These are phyloP conservation scores for Bryum argenteum DNA, from an alignment of 225 moss, liverwort and hornwort species.

Conservation along the genomic window DNA sequence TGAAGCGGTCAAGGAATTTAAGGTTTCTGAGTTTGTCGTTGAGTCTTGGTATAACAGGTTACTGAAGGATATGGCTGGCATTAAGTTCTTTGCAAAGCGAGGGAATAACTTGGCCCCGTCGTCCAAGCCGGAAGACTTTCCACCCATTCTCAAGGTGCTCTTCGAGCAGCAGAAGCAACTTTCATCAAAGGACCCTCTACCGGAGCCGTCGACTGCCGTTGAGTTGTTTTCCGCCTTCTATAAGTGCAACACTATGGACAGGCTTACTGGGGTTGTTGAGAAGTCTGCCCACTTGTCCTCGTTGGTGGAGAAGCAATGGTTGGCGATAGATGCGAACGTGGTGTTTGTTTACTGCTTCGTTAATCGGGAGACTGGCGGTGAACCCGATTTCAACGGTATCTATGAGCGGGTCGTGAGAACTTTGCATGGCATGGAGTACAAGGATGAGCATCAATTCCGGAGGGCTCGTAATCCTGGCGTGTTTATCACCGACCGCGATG, in stretches of 20 bases:
- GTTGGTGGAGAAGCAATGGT: background rate
- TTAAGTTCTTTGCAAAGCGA: background rate
- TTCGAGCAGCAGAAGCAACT: background rate
- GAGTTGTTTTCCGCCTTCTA: background rate
- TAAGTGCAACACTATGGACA: background rate
- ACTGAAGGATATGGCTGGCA: background rate
- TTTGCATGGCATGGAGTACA: background rate
- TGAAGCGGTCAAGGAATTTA: background rate
- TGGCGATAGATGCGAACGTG: background rate
- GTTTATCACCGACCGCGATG: background rate
- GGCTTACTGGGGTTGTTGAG: background rate
- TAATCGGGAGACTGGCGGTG: background rate
- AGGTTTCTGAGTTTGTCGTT: background rate
- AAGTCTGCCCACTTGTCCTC: background rate
- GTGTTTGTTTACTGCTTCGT: background rate
- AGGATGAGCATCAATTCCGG: background rate
- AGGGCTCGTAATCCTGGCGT: background rate
- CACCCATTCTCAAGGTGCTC: background rate
- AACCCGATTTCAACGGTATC: background rate
- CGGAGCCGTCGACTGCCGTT: background rate
- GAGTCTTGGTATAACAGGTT: background rate
- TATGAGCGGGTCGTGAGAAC: background rate
- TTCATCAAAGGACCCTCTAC: background rate
- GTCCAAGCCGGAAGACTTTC: background rate
- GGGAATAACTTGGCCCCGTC: background rate